Conservation (phyloP, 2,329 filamentous ascomycete genomes). For the Sporothrix luriei region DNA sequence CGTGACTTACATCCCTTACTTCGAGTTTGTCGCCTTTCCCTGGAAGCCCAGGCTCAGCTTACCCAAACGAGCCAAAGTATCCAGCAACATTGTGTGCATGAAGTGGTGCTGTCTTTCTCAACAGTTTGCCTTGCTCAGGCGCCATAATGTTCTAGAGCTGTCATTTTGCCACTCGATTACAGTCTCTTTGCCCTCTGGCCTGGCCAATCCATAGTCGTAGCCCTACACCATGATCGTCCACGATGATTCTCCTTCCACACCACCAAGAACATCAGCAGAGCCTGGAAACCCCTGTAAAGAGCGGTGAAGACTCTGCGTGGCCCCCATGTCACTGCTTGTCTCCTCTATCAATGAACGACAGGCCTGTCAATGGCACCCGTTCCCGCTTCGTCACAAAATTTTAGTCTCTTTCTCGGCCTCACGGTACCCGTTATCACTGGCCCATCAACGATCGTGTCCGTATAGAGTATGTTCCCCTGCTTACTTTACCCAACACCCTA, state of each 20-base stretch:
- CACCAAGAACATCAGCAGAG: not conserved
- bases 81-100: no score
- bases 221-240: not conserved
- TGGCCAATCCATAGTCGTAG: not conserved
- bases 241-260: not conserved
- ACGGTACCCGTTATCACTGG: not conserved
- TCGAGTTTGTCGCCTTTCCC: not conserved
- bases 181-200: not conserved
- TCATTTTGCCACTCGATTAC: not conserved
- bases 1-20: slow-evolving; percentile 15
- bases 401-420: not conserved
- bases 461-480: no score
- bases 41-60: not conserved
- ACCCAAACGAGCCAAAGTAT: no score
- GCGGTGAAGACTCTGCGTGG: slow-evolving; percentile 15
- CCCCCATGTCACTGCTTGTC: not conserved
- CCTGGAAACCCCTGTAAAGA: not conserved
- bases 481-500: not conserved
- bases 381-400: slow-evolving; percentile 5
- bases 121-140: not conserved
- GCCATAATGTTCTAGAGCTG: slow-evolving; percentile 5
- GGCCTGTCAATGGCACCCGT: slow-evolving; percentile 5
- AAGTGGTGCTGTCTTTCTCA: not conserved
- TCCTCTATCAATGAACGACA: not conserved
- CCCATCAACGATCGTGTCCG: not conserved